These are phyloP conservation scores for Trichosporon inkin DNA, from an alignment of 1,284 basidiomycete species.

Conservation along the genomic window DNA sequence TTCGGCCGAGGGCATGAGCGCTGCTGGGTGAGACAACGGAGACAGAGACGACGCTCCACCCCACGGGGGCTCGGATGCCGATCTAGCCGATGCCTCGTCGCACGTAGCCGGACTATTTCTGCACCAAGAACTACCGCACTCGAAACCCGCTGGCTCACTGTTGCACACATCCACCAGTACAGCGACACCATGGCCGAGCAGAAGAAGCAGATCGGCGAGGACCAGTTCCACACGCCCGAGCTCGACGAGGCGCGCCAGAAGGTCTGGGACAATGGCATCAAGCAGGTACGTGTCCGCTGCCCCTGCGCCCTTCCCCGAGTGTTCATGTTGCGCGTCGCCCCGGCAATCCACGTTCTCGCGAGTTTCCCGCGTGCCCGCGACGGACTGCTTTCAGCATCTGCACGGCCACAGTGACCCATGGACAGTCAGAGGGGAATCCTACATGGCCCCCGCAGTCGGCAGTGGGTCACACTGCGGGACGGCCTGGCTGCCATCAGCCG, in stretches of 20 bases:
- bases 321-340: no score
- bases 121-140: neutral
- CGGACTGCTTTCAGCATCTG: no score
- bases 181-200: conserved; percentile 4
- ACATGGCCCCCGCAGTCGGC: no score
- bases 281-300: conserved; percentile 15
- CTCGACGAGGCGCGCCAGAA: conserved; percentile 17
- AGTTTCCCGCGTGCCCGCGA: neutral
- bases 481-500: no score
- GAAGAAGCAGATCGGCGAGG: conserved; percentile 6
- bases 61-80: no score
- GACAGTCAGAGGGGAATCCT: no score
- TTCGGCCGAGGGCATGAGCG: no score
- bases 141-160: neutral
- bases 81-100: no score
- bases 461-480: no score
- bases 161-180: neutral
- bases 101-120: neutral
- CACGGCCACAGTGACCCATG: no score
- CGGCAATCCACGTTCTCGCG: neutral
- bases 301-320: neutral
- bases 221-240: conserved; percentile 7
- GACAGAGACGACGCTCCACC: no score
- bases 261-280: conserved; percentile 21
- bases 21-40: no score